Base-by-base conservation (phyloP, 2,329 filamentous ascomycete genomes). In the Talaromyces sp. region DNA sequence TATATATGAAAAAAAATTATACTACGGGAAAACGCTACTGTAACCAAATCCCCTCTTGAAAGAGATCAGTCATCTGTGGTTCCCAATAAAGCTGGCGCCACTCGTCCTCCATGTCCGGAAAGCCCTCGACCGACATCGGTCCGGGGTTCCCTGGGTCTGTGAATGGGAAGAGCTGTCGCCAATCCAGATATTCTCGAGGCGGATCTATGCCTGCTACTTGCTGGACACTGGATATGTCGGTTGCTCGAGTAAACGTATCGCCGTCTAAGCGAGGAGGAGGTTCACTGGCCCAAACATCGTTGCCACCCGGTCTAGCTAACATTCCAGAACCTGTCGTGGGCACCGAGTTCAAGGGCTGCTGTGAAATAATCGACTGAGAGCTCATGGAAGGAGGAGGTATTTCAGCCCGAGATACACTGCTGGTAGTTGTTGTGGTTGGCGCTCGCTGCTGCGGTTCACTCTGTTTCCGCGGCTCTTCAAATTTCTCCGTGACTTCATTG, bases 31-130 rank as follows among this genome's bases (percentile, higher is more conserved):
- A 36, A 17, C 7, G 3, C 56, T 44, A 59, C 69, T 74, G 73
- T 62, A 77, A 70, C 76, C 76, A 78, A 22, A 72, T 71, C 27
- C 73, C 73, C 61, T 78, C 75, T 55, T 73, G 73, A 27, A 78
- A 69, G 36, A 77, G 69, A 65, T 78, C 76, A 17, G 75, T 70
- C 73, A 78, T 74, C 2, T 73, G 75, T 1, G 74, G 73, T 59
- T 78, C 76, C 62, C 77, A 75, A 59, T 78, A 78, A 9, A 78
- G 73, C 62, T 78, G 75, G n/a, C 76, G 72, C 76, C 76, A 78
- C 65, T 78, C 76, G 47, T 78, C 73, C 65, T 78, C 75, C 60
- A 78, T 68, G 55, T 78, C 75, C 5, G 73, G 71, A 4, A 77
- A 65, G 22, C 73, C 73, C 55, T 77, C 76, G 53, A 74, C 68